Conservation (phyloP, 441 rosid species). For the Pelargonium myrrhifolium region DNA sequence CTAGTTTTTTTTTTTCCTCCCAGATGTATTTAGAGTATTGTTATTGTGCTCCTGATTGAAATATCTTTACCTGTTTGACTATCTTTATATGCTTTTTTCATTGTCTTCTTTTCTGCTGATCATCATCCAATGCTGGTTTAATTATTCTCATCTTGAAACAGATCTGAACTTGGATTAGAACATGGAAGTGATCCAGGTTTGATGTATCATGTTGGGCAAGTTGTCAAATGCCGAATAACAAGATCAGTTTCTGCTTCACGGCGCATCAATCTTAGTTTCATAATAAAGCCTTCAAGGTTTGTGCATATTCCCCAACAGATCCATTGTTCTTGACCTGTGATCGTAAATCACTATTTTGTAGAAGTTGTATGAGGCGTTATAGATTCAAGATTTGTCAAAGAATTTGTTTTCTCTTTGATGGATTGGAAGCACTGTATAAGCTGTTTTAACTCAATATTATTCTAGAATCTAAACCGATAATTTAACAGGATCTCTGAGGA, state of each 20-base stretch:
- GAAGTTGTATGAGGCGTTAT: conserved; percentile 1
- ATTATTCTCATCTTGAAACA: conserved; percentile 34
- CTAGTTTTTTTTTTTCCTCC: neutral
- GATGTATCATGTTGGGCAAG: conserved; percentile 83
- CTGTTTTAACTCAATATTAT: conserved; percentile 13
- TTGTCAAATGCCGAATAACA: conserved; percentile 86
- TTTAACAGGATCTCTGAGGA: conserved; percentile 66
- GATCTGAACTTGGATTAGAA: conserved; percentile 90
- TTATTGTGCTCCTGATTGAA: conserved; percentile 5
- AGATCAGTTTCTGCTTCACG: conserved; percentile 58
- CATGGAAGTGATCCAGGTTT: conserved; percentile 65
- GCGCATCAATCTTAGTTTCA: conserved; percentile 80
- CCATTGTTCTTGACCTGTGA: neutral
- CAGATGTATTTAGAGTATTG: neutral
- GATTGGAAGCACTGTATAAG: neutral
- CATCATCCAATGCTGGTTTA: conserved; percentile 12
- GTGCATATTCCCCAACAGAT: conserved; percentile 15
- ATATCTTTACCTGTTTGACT: neutral
- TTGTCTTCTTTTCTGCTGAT: conserved; percentile 10
- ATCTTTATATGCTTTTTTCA: neutral
- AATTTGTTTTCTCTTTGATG: conserved; percentile 6
- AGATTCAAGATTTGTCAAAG: conserved; percentile 3
- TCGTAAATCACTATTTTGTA: neutral
- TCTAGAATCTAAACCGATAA: conserved; percentile 12
- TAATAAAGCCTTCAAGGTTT: conserved; percentile 74